These are phyloP conservation scores for Phycomyces nitens DNA, from an alignment of 192 early-diverging fungal species.

Conservation along the genomic window DNA sequence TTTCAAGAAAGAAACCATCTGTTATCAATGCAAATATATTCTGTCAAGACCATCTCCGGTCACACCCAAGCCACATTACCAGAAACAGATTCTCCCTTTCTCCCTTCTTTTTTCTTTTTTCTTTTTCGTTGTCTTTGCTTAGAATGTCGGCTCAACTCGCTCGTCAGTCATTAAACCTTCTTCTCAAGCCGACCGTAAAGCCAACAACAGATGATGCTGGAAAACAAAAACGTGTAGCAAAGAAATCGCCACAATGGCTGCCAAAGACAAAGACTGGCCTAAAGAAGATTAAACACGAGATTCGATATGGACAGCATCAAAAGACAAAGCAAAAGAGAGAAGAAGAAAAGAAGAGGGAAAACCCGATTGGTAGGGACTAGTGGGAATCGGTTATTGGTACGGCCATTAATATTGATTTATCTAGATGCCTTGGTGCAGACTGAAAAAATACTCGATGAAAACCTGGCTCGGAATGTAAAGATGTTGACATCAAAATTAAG, in stretches of 20 bases:
- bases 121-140: no score
- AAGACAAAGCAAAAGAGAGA: slow-evolving; percentile 24
- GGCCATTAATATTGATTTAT: no score
- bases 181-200: not conserved
- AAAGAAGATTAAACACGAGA: slow-evolving; percentile 44
- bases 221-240: not conserved
- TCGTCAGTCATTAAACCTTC: slow-evolving; percentile 10
- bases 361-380: slow-evolving; percentile 35
- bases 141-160: slow-evolving; percentile 17
- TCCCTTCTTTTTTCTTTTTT: no score
- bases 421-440: not conserved
- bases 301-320: slow-evolving; percentile 40
- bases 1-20: no score
- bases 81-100: no score
- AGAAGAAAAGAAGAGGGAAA: slow-evolving; percentile 34
- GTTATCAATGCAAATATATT: no score
- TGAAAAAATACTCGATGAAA: slow-evolving; percentile 12
- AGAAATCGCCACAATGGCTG: slow-evolving; percentile 8
- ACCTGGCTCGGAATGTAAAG: slow-evolving; percentile 10
- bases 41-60: no score
- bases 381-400: no score
- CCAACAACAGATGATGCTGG: not conserved
- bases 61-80: no score
- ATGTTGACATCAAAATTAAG: slow-evolving; percentile 10
- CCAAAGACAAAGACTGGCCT: slow-evolving; percentile 43